These are phyloP conservation scores for Luffa aegyptiaca DNA, from an alignment of 306 rosid genomes.

Conservation along the genomic window DNA sequence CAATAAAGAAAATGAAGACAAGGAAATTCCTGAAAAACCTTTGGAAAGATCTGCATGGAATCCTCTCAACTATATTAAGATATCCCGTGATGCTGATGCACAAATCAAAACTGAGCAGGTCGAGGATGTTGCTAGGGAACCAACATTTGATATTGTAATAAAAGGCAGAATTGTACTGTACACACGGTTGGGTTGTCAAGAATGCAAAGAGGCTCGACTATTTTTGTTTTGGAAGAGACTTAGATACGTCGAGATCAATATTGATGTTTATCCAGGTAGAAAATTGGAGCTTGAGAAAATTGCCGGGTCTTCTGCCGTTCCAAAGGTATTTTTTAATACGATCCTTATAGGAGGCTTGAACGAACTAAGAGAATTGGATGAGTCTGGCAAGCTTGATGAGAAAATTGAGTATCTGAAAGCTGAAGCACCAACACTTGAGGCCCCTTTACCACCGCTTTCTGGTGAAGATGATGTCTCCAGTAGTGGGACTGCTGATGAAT, in stretches of 20 bases:
- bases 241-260: conserved; percentile 64
- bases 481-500: conserved; percentile 59
- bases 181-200: conserved; percentile 68
- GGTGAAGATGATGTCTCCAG: conserved; percentile 75
- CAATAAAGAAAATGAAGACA: conserved; percentile 27
- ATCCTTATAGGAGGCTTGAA: conserved; percentile 66
- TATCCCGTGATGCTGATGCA: conserved; percentile 30
- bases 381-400: conserved; percentile 62
- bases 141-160: conserved; percentile 25
- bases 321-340: conserved; percentile 75
- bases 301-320: conserved; percentile 63
- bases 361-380: conserved; percentile 50
- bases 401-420: conserved; percentile 64
- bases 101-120: conserved; percentile 30
- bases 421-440: conserved; percentile 57
- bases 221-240: conserved; percentile 59
- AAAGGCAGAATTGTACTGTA: conserved; percentile 73
- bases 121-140: conserved; percentile 24
- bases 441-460: conserved; percentile 73
- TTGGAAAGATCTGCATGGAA: conserved; percentile 51
- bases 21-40: conserved; percentile 40
- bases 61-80: conserved; percentile 56
- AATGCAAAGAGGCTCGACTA: conserved; percentile 55
- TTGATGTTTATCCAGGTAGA: conserved; percentile 69
- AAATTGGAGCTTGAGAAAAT: conserved; percentile 64